These are phyloP conservation scores for Marvania coccoides DNA, from an alignment of 139 green algal species.

Conservation along the genomic window DNA sequence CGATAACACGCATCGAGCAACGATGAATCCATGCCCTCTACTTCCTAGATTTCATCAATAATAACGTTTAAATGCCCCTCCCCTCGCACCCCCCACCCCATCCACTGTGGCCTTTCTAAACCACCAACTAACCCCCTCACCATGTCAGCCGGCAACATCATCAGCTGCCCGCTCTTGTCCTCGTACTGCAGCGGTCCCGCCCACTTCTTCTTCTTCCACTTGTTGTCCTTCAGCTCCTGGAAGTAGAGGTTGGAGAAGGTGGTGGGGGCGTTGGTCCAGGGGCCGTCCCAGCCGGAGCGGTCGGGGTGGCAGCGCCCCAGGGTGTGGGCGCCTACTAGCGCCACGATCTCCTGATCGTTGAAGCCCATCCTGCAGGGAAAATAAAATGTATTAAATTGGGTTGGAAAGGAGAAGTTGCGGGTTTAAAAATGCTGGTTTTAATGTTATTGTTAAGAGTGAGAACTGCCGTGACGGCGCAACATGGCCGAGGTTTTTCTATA, in stretches of 20 bases:
- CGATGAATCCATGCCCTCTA: too few relatives aligned
- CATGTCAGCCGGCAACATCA: conserved; percentile 81
- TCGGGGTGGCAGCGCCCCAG: conserved; percentile 84
- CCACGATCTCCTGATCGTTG: conserved; percentile 75
- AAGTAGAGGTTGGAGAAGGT: conserved; percentile 87
- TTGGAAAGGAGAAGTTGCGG: too few relatives aligned
- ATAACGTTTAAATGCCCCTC: too few relatives aligned
- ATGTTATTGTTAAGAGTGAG: too few relatives aligned
- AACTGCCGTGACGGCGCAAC: too few relatives aligned
- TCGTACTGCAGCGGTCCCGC: conserved; percentile 74
- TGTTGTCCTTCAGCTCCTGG: conserved; percentile 60
- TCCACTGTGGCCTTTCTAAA: not conserved
- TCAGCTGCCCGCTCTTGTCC: conserved; percentile 64
- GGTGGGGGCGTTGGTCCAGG: conserved; percentile 73
- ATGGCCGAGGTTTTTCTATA: too few relatives aligned
- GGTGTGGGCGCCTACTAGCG: conserved; percentile 73
- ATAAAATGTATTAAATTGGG: not conserved
- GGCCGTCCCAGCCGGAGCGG: conserved; percentile 62
- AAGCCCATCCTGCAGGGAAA: conserved; percentile 61
- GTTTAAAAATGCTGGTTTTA: too few relatives aligned
- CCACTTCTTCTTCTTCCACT: conserved; percentile 80
- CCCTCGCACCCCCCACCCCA: not conserved
- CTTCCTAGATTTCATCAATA: too few relatives aligned
- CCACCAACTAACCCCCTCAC: not conserved
- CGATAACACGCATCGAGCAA: too few relatives aligned